These are phyloP conservation scores for Hirschfeldia incana DNA, from an alignment of 345 rosid species.

Conservation along the genomic window DNA sequence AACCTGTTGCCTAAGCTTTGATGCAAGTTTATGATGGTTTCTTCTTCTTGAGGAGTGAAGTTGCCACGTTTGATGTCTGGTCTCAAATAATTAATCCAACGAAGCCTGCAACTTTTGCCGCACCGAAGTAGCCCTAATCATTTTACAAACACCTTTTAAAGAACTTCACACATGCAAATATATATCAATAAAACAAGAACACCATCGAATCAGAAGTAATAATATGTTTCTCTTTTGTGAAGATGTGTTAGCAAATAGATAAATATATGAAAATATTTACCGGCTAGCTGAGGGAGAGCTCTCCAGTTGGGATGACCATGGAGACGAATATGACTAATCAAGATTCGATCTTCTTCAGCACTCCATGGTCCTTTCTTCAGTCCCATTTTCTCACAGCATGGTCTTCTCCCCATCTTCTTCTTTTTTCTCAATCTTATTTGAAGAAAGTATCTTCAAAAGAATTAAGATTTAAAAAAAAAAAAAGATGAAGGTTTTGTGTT, in stretches of 20 bases:
- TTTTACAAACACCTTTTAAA: constrained; percentile 18
- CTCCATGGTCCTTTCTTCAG: constrained; percentile 45
- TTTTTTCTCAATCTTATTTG: not conserved
- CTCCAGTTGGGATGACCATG: constrained; percentile 44
- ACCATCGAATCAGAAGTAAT: not conserved
- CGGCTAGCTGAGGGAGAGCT: constrained; percentile 42
- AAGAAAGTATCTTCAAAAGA: not conserved
- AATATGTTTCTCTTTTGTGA: not conserved
- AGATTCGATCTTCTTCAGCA: constrained; percentile 40
- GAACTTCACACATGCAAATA: not conserved
- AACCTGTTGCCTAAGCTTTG: constrained; percentile 54
- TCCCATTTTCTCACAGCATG: constrained; percentile 45
- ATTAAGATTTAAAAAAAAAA: not conserved
- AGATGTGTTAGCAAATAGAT: not conserved
- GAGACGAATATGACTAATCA: constrained; percentile 27
- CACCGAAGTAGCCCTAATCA: constrained; percentile 53
- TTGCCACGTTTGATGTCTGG: constrained; percentile 63
- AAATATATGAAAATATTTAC: not conserved
- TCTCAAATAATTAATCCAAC: constrained; percentile 65
- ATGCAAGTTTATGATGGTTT: constrained; percentile 48
- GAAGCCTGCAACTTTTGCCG: constrained; percentile 74
- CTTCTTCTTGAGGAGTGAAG: constrained; percentile 52
- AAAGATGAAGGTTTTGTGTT: not conserved
- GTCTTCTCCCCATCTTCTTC: constrained; percentile 37
- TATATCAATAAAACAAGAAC: not conserved